Evolutionary conservation across 495 filamentous ascomycete species (phyloP).

Genomic region (Amphirosellinia nigrospora): DNA sequence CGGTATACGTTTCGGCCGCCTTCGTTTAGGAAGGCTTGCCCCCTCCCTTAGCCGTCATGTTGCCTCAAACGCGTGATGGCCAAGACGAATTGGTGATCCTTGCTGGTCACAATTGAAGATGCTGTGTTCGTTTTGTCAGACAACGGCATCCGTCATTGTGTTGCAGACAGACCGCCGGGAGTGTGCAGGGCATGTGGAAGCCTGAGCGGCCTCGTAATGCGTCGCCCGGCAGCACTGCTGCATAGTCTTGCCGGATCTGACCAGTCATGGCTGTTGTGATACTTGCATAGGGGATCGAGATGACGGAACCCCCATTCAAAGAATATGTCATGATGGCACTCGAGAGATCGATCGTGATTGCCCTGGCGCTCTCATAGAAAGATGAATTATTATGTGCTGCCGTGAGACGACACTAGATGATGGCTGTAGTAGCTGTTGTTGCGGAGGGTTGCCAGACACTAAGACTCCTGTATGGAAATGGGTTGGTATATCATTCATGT

Average conservation of each 20-base stretch:
- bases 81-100: not conserved
- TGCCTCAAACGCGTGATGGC: not conserved
- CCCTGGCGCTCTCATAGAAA: not conserved
- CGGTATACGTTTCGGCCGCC: not conserved
- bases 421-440: not conserved
- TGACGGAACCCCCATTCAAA: not conserved
- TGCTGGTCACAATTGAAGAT: slow-evolving; percentile 6
- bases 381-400: not conserved
- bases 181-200: slow-evolving; percentile 19
- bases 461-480: not conserved
- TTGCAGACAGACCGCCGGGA: slow-evolving; percentile 7
- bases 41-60: slow-evolving; percentile 10
- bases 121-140: not conserved
- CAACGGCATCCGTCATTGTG: not conserved
- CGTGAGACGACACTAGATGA: not conserved
- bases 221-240: slow-evolving; percentile 24
- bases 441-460: not conserved
- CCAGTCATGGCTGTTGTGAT: slow-evolving; percentile 11
- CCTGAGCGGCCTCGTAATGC: slow-evolving; percentile 21
- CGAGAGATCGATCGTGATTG: not conserved
- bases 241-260: slow-evolving; percentile 23
- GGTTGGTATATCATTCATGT: too few relatives aligned
- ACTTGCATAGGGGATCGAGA: slow-evolving; percentile 7
- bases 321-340: not conserved
- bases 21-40: slow-evolving; percentile 11